Evolutionary conservation across 805 yeast genomes (phyloP).

Genomic region (Metschnikowia koreensis): DNA sequence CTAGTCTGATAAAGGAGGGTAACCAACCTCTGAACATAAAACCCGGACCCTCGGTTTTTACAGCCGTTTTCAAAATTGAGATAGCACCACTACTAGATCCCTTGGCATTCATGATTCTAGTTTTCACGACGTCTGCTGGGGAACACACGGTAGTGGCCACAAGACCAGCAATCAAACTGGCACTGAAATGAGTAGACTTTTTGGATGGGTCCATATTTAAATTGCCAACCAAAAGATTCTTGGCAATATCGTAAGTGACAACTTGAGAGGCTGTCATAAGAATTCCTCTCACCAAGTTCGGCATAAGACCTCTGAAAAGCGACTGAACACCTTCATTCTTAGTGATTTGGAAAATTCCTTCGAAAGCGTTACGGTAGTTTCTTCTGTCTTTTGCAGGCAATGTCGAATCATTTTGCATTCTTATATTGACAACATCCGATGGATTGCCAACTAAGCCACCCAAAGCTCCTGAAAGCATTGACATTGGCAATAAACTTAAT

Average conservation of each 20-base stretch:
- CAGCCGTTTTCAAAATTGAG: conserved; percentile 50
- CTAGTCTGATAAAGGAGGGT: conserved; percentile 81
- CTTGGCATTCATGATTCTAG: conserved; percentile 77
- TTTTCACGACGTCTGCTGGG: conserved; percentile 89
- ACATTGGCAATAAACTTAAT: conserved; percentile 62
- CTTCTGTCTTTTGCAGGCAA: conserved; percentile 64
- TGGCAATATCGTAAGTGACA: conserved; percentile 80
- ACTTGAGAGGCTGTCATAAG: conserved; percentile 91
- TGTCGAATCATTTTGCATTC: conserved; percentile 87
- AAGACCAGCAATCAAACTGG: conserved; percentile 78
- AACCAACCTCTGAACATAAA: conserved; percentile 92
- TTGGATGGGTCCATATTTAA: conserved; percentile 55
- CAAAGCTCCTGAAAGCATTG: conserved; percentile 80
- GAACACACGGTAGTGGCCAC: conserved; percentile 91
- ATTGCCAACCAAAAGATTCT: conserved; percentile 52
- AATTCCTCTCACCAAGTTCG: conserved; percentile 77
- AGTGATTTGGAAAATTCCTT: conserved; percentile 63
- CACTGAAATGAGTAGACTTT: conserved; percentile 71
- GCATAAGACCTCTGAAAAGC: conserved; percentile 70
- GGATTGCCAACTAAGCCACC: conserved; percentile 91
- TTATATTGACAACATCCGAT: conserved; percentile 79
- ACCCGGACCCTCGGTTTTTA: conserved; percentile 66
- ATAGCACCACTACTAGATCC: conserved; percentile 46
- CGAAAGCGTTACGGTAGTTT: conserved; percentile 73
- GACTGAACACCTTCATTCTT: conserved; percentile 59